Evolutionary conservation across 1,284 basidiomycete genomes (phyloP).

Genomic region (Austroboletus rostrupii): DNA sequence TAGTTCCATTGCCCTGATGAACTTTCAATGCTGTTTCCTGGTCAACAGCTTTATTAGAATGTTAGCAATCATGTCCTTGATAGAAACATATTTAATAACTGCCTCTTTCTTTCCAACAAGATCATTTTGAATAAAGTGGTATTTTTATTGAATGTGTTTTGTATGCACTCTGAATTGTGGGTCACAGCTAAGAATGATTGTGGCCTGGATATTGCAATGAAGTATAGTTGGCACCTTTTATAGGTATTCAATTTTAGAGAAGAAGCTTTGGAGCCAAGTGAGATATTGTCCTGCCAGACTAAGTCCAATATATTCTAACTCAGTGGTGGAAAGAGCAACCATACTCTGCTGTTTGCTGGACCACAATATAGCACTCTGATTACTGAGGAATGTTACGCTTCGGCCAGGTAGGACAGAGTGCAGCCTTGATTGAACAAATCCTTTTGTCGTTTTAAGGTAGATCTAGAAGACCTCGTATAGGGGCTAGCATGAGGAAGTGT

Average conservation of each 20-base stretch:
- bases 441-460: too few species aligned
- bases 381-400: too few species aligned
- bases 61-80: slow-evolving; percentile 24
- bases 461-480: too few species aligned
- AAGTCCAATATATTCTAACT: not conserved
- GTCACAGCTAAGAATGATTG: slow-evolving; percentile 31
- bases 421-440: too few species aligned
- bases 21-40: slow-evolving; percentile 23
- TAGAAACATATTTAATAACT: slow-evolving; percentile 16
- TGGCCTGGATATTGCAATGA: slow-evolving; percentile 32
- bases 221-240: not conserved
- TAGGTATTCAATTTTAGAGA: not conserved
- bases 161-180: slow-evolving; percentile 32
- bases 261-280: not conserved
- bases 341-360: too few species aligned
- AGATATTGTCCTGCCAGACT: not conserved
- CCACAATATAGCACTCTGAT: too few species aligned
- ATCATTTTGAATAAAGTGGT: slow-evolving; percentile 30
- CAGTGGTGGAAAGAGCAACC: not conserved
- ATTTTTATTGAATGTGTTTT: slow-evolving; percentile 38
- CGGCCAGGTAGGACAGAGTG: too few species aligned
- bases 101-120: slow-evolving; percentile 19
- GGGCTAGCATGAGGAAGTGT: too few species aligned
- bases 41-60: slow-evolving; percentile 22
- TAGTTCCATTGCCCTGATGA: slow-evolving; percentile 17